Base-by-base conservation (phyloP, 257 asterid species). In the Asclepias syriaca region DNA sequence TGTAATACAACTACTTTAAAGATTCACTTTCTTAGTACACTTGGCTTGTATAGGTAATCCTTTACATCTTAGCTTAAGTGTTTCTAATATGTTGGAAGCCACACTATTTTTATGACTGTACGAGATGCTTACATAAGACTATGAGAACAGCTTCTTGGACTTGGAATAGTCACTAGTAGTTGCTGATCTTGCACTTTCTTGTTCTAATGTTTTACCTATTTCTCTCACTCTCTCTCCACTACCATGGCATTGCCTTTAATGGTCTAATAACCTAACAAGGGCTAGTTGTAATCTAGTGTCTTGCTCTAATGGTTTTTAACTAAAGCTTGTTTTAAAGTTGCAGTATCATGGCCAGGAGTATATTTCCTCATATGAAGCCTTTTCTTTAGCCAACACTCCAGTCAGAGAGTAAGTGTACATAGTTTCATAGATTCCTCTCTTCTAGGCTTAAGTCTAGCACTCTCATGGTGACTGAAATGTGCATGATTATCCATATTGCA, bases 351-450 rank as follows among this genome's bases (percentile, higher is more conserved):
- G 61, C 40, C 79, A 61, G 87, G 91, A 60, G 63, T 80, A 71
- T 58, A 56, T 53, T 73, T 72, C 80, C 55, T 19, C 45, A 64
- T 75, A 84, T 48, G 87, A 72, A 80, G 71, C 80, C 67, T 19
- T 68, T 73, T 77, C 85, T 39, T 64, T 80, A 22, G 76, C 72
- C 49, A 13, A 70, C 74, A 91, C 96, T 67, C 96, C 96, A 45
- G 88, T 81, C 50, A 81, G 83, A 81, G 95, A 91, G 97, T 94
- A 88, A 40, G 97, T 74, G 61, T 12, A 58, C 19, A 48, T 37
- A 8, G 16, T 69, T 34, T 18, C 22, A 2, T 53, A 22, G n/a
- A 46, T 59, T 49, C 32, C 18, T 29, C 39, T 24, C 11, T 21
- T 59, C 21, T 34, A 22, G n/a, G 27, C 63, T 72, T 48, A 40